These are phyloP conservation scores for Glycine latifolia DNA, from an alignment of 306 rosid species.

Conservation along the genomic window DNA sequence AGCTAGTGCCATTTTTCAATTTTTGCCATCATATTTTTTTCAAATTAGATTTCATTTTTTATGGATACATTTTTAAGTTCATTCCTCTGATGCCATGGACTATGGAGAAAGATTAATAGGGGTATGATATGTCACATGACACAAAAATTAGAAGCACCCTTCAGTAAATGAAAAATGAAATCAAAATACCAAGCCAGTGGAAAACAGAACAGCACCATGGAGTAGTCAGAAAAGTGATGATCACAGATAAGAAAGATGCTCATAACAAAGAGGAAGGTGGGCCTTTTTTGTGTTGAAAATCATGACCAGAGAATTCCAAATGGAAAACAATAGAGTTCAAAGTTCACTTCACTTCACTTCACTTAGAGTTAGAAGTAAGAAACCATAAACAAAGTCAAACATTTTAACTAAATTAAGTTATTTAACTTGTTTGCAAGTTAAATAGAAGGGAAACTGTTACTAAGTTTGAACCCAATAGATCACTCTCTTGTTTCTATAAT, in stretches of 20 bases:
- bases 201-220: not conserved
- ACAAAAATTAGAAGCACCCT: slow-evolving; percentile 7
- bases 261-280: slow-evolving; percentile 4
- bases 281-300: slow-evolving; percentile 24
- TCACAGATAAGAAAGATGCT: not conserved
- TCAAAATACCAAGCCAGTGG: slow-evolving; percentile 12
- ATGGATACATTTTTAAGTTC: not conserved
- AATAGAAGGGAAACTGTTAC: no score
- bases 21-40: not conserved
- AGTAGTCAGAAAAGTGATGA: not conserved
- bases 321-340: not conserved
- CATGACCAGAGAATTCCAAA: slow-evolving; percentile 9
- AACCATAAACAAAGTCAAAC: not conserved
- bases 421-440: no score
- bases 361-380: not conserved
- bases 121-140: not conserved
- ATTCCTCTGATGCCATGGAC: not conserved
- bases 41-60: not conserved
- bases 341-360: slow-evolving; percentile 7
- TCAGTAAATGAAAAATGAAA: not conserved
- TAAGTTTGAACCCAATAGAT: not conserved
- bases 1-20: not conserved
- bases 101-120: slow-evolving; percentile 17
- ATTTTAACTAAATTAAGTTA: not conserved
- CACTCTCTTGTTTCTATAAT: slow-evolving; percentile 36